A percentile compares a stretch with the other conserved stretches of the same genome.
Conservation (phyloP, 2,329 filamentous ascomycete species). For the Rugonectria rugulosa region DNA sequence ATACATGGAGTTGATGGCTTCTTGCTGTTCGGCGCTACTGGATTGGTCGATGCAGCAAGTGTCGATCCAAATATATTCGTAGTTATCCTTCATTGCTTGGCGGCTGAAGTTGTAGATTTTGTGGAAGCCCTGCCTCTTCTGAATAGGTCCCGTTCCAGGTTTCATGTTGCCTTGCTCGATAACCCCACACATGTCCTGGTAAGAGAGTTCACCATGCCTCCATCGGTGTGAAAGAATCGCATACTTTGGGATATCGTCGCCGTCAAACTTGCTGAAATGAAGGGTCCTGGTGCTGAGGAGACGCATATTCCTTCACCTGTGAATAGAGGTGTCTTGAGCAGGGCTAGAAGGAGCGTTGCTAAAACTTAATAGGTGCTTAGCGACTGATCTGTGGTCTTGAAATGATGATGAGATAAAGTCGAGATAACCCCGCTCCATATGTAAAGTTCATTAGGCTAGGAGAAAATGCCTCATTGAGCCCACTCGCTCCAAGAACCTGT, state of each 20-base stretch:
- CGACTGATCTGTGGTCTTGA: too few species aligned
- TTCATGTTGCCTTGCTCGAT: background rate
- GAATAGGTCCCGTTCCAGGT: background rate
- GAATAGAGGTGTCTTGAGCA: background rate
- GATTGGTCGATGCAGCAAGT: slow-evolving; percentile 30
- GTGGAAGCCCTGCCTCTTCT: slow-evolving; percentile 5
- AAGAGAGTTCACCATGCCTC: background rate
- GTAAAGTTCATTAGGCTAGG: too few species aligned
- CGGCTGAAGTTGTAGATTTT: slow-evolving; percentile 16
- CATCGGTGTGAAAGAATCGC: slow-evolving; percentile 7
- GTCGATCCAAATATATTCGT: slow-evolving; percentile 27
- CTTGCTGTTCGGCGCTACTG: slow-evolving; percentile 22
- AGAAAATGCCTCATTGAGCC: too few species aligned
- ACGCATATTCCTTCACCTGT: background rate
- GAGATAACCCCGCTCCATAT: too few species aligned
- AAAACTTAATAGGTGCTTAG: too few species aligned
- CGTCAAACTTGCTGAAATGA: background rate
- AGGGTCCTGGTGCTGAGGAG: background rate
- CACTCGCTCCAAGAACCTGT: too few species aligned
- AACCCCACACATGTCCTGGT: background rate
- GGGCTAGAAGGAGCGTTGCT: too few species aligned
- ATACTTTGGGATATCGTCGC: slow-evolving; percentile 2
- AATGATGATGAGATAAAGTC: too few species aligned
- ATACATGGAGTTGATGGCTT: slow-evolving; percentile 30
- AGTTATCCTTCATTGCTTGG: slow-evolving; percentile 16